These are phyloP conservation scores for Syncephalis plumigaleata DNA, from an alignment of 371 early-diverging fungal genomes.

Conservation along the genomic window DNA sequence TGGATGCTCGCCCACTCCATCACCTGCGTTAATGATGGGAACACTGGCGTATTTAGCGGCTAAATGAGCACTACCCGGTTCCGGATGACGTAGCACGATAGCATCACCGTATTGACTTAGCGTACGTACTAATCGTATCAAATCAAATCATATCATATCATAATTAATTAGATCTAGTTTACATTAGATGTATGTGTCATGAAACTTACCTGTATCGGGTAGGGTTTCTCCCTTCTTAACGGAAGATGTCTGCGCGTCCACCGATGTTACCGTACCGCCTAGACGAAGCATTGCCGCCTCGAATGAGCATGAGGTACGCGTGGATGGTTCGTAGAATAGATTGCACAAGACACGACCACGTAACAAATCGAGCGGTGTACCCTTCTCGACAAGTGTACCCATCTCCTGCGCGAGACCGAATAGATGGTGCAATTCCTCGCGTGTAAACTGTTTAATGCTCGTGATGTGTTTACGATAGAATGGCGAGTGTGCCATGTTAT, in stretches of 20 bases:
- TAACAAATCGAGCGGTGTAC: slow-evolving; percentile 66
- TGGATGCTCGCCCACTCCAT: slow-evolving; percentile 95
- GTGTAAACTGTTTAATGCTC: slow-evolving; percentile 73
- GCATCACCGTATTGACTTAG: slow-evolving; percentile 81
- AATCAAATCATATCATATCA: too few species aligned
- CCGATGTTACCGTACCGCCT: slow-evolving; percentile 78
- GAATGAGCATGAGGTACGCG: slow-evolving; percentile 85
- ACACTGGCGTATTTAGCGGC: slow-evolving; percentile 82
- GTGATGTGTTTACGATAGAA: slow-evolving; percentile 86
- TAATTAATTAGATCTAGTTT: too few species aligned
- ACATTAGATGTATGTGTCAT: too few species aligned
- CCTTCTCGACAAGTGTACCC: slow-evolving; percentile 78
- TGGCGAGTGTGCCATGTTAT: slow-evolving; percentile 58
- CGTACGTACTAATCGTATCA: slow-evolving; percentile 78
- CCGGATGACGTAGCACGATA: slow-evolving; percentile 86
- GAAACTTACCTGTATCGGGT: slow-evolving; percentile 56
- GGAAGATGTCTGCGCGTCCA: slow-evolving; percentile 67
- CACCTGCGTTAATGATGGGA: slow-evolving; percentile 93
- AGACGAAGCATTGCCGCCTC: slow-evolving; percentile 88
- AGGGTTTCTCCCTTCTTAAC: slow-evolving; percentile 91
- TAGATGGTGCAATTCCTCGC: slow-evolving; percentile 78
- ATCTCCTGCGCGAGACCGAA: slow-evolving; percentile 97
- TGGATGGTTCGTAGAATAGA: slow-evolving; percentile 93
- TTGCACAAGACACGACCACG: slow-evolving; percentile 82
- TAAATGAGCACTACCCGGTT: slow-evolving; percentile 60